These are phyloP conservation scores for Angomonas ambiguus DNA, from an alignment of 208 protist genomes.

Conservation along the genomic window DNA sequence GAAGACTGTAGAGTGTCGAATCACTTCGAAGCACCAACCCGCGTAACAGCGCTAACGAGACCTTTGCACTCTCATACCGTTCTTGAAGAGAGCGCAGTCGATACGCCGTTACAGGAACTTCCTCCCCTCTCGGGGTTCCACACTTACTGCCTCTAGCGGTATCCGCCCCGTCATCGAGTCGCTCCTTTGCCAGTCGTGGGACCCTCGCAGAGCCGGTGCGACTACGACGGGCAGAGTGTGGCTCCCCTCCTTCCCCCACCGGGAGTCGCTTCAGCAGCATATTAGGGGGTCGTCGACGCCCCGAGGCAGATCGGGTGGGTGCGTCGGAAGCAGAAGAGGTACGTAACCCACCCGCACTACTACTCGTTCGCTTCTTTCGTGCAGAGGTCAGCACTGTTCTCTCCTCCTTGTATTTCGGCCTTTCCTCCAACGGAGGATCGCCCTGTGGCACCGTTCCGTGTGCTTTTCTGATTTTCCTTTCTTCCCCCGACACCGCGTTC, in stretches of 20 bases:
- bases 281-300: not conserved
- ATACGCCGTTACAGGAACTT: not conserved
- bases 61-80: constrained; percentile 17
- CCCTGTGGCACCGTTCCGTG: too few relatives aligned
- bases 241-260: not conserved
- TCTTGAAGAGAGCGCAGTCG: constrained; percentile 12
- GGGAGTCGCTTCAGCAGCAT: not conserved
- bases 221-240: not conserved
- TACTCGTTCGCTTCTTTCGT: not conserved
- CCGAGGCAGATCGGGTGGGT: not conserved
- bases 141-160: not conserved
- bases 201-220: not conserved
- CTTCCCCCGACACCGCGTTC: not conserved
- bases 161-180: not conserved
- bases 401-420: not conserved
- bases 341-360: not conserved
- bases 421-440: not conserved
- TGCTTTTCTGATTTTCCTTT: too few relatives aligned
- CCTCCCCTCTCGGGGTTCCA: not conserved
- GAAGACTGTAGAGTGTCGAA: constrained; percentile 14
- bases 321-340: not conserved
- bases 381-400: not conserved
- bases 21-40: constrained; percentile 27
- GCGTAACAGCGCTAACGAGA: constrained; percentile 25
- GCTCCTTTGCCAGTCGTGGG: not conserved